Percentiles rank a stretch among this genome's conserved stretches.
These are phyloP conservation scores for Stevia rebaudiana DNA, from an alignment of 140 eudicot species.

Conservation along the genomic window DNA sequence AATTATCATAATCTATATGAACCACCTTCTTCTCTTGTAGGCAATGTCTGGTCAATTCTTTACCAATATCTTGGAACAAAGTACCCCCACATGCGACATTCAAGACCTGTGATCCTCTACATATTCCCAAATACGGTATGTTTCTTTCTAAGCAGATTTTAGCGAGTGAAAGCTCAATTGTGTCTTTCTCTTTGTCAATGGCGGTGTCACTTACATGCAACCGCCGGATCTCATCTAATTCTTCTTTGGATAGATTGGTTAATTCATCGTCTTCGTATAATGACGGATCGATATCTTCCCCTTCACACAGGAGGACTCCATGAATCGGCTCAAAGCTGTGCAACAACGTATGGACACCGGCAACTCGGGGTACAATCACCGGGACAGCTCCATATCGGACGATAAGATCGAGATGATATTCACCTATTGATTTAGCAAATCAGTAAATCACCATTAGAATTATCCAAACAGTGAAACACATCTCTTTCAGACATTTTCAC, in stretches of 20 bases:
- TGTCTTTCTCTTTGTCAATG: slow-evolving; percentile 82
- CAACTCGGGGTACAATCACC: slow-evolving; percentile 80
- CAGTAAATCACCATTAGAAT: neutral
- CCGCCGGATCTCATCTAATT: slow-evolving; percentile 64
- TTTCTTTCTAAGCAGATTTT: slow-evolving; percentile 79
- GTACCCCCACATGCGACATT: slow-evolving; percentile 97
- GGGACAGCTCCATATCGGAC: slow-evolving; percentile 94
- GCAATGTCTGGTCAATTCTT: slow-evolving; percentile 44
- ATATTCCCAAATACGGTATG: slow-evolving; percentile 84
- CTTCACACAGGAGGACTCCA: slow-evolving; percentile 94
- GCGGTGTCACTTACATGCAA: slow-evolving; percentile 74
- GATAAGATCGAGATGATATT: slow-evolving; percentile 85
- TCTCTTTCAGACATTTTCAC: slow-evolving; percentile 1
- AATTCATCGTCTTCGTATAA: slow-evolving; percentile 42
- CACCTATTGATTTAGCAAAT: slow-evolving; percentile 35
- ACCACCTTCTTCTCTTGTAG: slow-evolving; percentile 21
- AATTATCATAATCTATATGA: slow-evolving; percentile 63
- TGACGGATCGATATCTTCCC: slow-evolving; percentile 91
- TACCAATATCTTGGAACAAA: slow-evolving; percentile 72
- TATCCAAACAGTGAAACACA: neutral
- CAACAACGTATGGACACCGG: slow-evolving; percentile 68
- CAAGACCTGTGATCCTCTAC: slow-evolving; percentile 85
- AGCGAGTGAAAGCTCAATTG: slow-evolving; percentile 69
- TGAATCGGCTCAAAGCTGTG: slow-evolving; percentile 96
- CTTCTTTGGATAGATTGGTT: slow-evolving; percentile 47